Evolutionary conservation across 208 protist species (phyloP).

Genomic region (Naegleria lovaniensis): DNA sequence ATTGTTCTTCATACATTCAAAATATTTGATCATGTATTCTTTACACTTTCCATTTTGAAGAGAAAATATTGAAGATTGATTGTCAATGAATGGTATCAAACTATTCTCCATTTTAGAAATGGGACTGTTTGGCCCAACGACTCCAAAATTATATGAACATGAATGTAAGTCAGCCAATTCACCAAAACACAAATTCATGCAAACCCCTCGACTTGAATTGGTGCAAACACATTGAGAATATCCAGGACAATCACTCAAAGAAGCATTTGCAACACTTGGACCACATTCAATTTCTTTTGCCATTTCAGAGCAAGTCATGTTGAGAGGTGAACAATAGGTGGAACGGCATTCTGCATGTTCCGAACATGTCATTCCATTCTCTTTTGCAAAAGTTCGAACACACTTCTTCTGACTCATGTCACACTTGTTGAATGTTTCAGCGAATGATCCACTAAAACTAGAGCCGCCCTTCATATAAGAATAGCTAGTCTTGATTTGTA

Average conservation of each 20-base stretch:
- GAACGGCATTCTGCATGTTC: background rate
- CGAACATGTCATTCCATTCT: background rate
- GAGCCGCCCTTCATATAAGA: background rate
- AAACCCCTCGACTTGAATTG: background rate
- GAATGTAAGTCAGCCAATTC: background rate
- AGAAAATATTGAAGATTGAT: background rate
- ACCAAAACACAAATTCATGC: background rate
- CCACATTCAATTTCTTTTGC: background rate
- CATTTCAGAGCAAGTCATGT: background rate
- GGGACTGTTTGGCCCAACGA: background rate
- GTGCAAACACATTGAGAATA: background rate
- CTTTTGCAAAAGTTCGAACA: background rate
- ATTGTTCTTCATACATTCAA: background rate
- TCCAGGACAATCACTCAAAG: background rate
- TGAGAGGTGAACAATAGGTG: background rate
- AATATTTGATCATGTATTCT: background rate
- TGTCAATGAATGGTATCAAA: background rate
- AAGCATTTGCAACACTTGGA: background rate
- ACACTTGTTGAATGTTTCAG: background rate
- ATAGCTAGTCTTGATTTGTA: no score
- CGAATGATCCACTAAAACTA: background rate
- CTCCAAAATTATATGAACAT: background rate
- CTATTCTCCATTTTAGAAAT: background rate
- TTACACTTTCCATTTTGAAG: background rate
- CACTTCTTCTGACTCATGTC: background rate